Base-by-base conservation (phyloP, 305 asterid species). In the Solanum hybrid region DNA sequence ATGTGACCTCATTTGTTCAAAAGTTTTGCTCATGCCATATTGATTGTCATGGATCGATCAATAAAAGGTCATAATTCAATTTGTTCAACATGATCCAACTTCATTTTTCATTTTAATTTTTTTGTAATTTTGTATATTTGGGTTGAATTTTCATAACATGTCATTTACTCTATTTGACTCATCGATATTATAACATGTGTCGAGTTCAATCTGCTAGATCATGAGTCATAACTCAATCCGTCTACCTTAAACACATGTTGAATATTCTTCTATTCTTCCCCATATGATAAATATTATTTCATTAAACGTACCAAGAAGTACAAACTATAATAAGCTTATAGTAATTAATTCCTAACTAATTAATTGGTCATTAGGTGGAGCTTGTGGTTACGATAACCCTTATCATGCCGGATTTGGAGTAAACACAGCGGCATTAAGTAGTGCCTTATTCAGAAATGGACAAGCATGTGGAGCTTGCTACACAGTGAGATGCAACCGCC, bases 381-480 rank as follows among this genome's bases (percentile, higher is more conserved):
- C 97, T 75, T 95, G 98, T 88, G 97, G 97, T 2, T 94, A 95
- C 32, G 97, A 92, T 22, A 94, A 94, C 89, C 91, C 91, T 11
- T 93, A 93, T 85, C 91, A 87, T 76, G 96, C 96, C 5, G 97
- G 98, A 22, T 95, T 95, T 88, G 97, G 97, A 7, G 90, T 89
- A 31, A 75, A 93, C 92, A 94, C 96, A 7, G 91, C 97, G 36
- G 97, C 97, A 13, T 12, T 95, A 89, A 95, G 97, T 87, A 93
- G 94, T 9, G 95, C 94, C 9, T 92, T 94, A 1, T 95, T 92
- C 79, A 89, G 95, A 77, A 93, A 93, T 4, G 98, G 98, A 2
- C 93, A 93, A 85, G 93, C 97, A 2, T 95, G 98, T 88, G 97
- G 98, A 13, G 94, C 93, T 32, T 95, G 98, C 90, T 94, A 94